Percentiles rank a stretch among this genome's conserved stretches.
phyloP scores from a whole-genome alignment of 2,329 filamentous ascomycete species.

The Paracoccidioides brasiliensis region DNA sequence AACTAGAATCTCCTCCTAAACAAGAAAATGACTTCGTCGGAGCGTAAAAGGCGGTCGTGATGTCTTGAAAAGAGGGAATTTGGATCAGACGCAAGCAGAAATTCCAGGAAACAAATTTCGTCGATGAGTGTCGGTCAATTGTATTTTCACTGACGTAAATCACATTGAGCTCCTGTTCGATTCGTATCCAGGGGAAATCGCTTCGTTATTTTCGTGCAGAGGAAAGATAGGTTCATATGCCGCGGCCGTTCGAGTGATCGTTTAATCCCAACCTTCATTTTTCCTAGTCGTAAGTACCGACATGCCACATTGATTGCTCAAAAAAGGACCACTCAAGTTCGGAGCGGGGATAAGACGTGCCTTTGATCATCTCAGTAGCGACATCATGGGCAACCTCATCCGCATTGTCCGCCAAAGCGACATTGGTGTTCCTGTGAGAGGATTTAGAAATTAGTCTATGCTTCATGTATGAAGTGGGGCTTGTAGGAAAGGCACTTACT shows the following conservation, averaged over 20 bases:
- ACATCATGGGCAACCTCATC: slow-evolving; percentile 4
- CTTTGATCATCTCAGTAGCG: slow-evolving; percentile 8
- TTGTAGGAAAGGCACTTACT: neutral
- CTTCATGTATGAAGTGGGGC: neutral
- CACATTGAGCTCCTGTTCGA: too few relatives aligned
- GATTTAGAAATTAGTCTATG: neutral
- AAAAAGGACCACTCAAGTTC: slow-evolving; percentile 1
- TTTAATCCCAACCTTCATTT: neutral
- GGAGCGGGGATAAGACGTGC: slow-evolving; percentile 7
- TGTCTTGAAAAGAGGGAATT: too few relatives aligned
- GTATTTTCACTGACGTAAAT: too few relatives aligned
- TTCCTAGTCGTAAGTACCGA: slow-evolving; percentile 4
- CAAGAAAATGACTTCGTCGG: too few relatives aligned
- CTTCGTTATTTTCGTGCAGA: neutral
- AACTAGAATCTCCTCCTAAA: too few relatives aligned
- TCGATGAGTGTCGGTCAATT: too few relatives aligned
- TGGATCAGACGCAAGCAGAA: too few relatives aligned
- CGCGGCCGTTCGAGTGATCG: neutral
- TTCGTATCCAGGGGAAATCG: too few relatives aligned
- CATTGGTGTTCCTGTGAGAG: neutral
- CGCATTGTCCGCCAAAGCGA: neutral
- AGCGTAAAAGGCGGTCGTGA: too few relatives aligned
- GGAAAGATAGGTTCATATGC: neutral
- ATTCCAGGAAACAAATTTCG: too few relatives aligned
- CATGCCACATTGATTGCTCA: slow-evolving; percentile 1